Percentiles rank a stretch among this genome's conserved stretches.
Conservation (phyloP, 2,329 filamentous ascomycete species). For the Paraconiothyrium sp. region DNA sequence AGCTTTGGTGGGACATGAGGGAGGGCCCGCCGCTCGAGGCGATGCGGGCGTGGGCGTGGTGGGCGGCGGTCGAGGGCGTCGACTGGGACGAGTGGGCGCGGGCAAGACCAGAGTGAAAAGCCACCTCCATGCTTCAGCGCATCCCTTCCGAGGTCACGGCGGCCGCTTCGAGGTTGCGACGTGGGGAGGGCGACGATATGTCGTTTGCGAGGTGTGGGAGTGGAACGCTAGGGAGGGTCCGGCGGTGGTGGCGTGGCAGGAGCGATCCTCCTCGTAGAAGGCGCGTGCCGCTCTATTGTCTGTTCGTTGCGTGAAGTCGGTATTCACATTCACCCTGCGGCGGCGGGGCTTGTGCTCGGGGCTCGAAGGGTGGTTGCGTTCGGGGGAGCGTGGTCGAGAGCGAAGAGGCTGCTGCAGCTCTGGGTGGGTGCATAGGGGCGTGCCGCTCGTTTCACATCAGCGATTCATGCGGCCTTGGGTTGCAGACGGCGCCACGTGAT, state of each 20-base stretch:
- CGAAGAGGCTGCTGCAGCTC: conserved; percentile 23
- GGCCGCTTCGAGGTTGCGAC: conserved; percentile 8
- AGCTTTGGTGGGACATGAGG: conserved; percentile 57
- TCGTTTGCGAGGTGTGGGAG: conserved; percentile 9
- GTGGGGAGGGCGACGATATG: neutral
- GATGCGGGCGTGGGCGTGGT: conserved; percentile 45
- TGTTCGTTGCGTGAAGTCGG: neutral
- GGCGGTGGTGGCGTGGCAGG: conserved; percentile 12
- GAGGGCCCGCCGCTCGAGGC: conserved; percentile 46
- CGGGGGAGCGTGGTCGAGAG: conserved; percentile 1
- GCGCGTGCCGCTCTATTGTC: conserved; percentile 1
- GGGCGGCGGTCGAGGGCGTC: conserved; percentile 32
- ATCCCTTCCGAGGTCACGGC: conserved; percentile 19
- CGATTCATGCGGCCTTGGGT: conserved; percentile 14
- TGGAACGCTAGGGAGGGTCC: conserved; percentile 8
- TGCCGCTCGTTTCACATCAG: conserved; percentile 17
- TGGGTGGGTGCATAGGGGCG: conserved; percentile 35
- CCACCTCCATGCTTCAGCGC: conserved; percentile 50
- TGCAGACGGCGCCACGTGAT: conserved; percentile 25
- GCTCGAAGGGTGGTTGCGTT: conserved; percentile 3
- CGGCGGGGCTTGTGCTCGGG: conserved; percentile 1
- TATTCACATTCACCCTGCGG: neutral
- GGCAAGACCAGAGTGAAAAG: conserved; percentile 39
- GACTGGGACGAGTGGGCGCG: conserved; percentile 37
- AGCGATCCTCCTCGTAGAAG: conserved; percentile 5